Evolutionary conservation across 306 rosid genomes (phyloP), one percentile per base, ranked within the genome.

Genomic region (Begonia masoniana): DNA sequence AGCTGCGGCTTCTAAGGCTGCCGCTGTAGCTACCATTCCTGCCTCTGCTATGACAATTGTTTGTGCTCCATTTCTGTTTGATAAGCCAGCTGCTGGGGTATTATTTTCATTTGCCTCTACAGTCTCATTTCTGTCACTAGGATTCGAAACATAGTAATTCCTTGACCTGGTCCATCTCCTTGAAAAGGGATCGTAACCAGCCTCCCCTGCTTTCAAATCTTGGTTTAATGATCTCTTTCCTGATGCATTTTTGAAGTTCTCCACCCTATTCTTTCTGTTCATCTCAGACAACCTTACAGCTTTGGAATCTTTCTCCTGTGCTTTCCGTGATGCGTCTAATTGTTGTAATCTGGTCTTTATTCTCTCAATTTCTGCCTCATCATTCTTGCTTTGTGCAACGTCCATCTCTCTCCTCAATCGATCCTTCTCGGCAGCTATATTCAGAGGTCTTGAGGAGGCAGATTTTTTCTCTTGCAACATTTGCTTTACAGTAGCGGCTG

Each of bases 121-220:
- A 50, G 64, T 78, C 55, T 51, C 75, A 48, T 51, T 71, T 60
- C 67, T 49, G 50, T 68, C 94, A 31, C 75, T 85, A 3, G 83
- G 82, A 42, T 74, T 74, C 51, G 79, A 47, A 55, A 71, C 78
- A 58, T 81, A 91, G 71, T 91, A 91, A 69, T 91, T 91, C 64
- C 85, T 91, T 19, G 97, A 85, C 70, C 96, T 71, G 19, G 97
- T 91, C 97, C 97, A 91, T 71, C 97, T 74, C 78, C 96, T 83
- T 13, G 97, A 91, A 72, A 91, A 91, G 15, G 96, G 99, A 77
- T 91, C 99, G 63, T 91, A 86, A 68, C 99, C 96, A 6, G 83
- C 94, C 75, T 91, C 96, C 41, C 99, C 99, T 2, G 88, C 92
- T 75, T 79, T 91, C 71, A 91, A 71, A 51, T 53, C 62, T 6